phyloP scores from a whole-genome alignment of 2,329 filamentous ascomycete genomes.

The Aspergillus sp. region DNA sequence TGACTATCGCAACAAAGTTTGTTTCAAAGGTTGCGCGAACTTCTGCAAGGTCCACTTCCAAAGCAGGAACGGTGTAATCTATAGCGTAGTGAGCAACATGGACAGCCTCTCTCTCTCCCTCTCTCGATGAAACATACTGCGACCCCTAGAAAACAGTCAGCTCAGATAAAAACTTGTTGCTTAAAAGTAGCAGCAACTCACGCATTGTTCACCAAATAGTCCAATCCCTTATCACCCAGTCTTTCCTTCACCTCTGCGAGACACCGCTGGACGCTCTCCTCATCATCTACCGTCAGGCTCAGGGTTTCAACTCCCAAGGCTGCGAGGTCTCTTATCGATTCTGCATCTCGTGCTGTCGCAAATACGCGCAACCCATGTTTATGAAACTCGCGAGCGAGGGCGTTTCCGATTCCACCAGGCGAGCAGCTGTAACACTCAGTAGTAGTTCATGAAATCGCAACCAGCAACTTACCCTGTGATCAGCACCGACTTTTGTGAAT shows the following conservation, averaged over 20 bases:
- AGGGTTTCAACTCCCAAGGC: conserved; percentile 59
- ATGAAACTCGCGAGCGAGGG: conserved; percentile 62
- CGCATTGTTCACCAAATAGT: conserved; percentile 64
- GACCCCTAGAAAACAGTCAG: conserved; percentile 29
- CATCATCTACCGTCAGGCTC: conserved; percentile 57
- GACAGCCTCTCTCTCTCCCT: background rate
- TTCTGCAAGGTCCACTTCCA: conserved; percentile 58
- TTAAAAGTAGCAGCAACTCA: conserved; percentile 27
- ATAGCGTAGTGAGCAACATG: conserved; percentile 11
- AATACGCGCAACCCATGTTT: conserved; percentile 59
- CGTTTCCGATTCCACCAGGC: conserved; percentile 63
- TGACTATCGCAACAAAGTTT: conserved; percentile 63
- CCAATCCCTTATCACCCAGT: conserved; percentile 54
- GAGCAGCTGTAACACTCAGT: conserved; percentile 32
- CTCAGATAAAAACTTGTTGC: conserved; percentile 1
- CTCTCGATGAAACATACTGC: conserved; percentile 30
- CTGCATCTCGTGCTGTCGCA: conserved; percentile 59
- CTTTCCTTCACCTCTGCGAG: conserved; percentile 51
- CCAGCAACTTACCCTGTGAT: conserved; percentile 46
- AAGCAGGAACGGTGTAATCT: conserved; percentile 62
- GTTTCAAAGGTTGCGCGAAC: conserved; percentile 55
- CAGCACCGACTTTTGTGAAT: conserved; percentile 45
- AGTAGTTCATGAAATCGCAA: background rate
- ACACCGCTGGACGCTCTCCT: conserved; percentile 54
- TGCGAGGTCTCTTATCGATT: conserved; percentile 54